These are phyloP conservation scores for Xylaria hypoxylon DNA, from an alignment of 2,329 filamentous ascomycete species.

Conservation along the genomic window DNA sequence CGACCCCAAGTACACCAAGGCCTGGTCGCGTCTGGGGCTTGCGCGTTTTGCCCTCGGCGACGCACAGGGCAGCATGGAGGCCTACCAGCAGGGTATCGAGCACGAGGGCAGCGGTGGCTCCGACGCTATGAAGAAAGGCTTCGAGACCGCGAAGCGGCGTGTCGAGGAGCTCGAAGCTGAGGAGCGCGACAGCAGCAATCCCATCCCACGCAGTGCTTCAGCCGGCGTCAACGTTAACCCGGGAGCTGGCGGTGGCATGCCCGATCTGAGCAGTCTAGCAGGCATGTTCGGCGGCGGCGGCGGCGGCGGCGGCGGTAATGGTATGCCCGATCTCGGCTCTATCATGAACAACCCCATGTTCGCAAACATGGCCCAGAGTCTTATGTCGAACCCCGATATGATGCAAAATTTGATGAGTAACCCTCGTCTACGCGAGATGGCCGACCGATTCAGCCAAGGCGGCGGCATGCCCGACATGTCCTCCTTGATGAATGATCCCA, in stretches of 20 bases:
- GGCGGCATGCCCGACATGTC: slow-evolving; percentile 91
- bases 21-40: slow-evolving; percentile 92
- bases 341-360: slow-evolving; percentile 99
- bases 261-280: slow-evolving; percentile 76
- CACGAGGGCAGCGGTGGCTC: slow-evolving; percentile 93
- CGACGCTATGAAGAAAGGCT: slow-evolving; percentile 97
- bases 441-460: slow-evolving; percentile 78
- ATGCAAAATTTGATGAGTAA: slow-evolving; percentile 95
- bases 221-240: slow-evolving; percentile 54
- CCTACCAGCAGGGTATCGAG: slow-evolving; percentile 92
- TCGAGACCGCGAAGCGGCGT: slow-evolving; percentile 89
- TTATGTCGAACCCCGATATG: slow-evolving; percentile 96
- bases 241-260: slow-evolving; percentile 69
- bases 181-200: slow-evolving; percentile 61
- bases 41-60: slow-evolving; percentile 93
- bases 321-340: slow-evolving; percentile 86
- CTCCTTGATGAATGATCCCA: slow-evolving; percentile 90
- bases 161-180: slow-evolving; percentile 80
- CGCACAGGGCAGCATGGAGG: slow-evolving; percentile 91
- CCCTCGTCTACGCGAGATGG: slow-evolving; percentile 88
- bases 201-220: slow-evolving; percentile 53
- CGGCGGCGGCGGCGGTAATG: slow-evolving; percentile 72
- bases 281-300: slow-evolving; percentile 74
- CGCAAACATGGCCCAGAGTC: slow-evolving; percentile 92
- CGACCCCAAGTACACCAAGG: slow-evolving; percentile 96